Evolutionary conservation across 176 grass and related monocot species (phyloP).

Genomic region (Echinochloa phyllopogon): DNA sequence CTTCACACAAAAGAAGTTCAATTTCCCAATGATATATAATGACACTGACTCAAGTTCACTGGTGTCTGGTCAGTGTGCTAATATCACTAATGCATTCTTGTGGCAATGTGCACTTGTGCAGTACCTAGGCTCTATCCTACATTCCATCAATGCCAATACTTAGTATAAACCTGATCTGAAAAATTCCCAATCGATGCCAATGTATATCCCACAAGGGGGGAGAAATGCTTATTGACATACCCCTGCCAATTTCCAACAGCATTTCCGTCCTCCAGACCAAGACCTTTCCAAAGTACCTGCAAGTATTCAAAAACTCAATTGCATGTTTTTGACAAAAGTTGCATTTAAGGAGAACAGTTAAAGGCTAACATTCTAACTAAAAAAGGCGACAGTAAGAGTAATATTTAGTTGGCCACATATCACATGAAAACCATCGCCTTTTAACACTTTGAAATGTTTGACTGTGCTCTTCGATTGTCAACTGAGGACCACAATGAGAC

Average conservation of each 20-base stretch:
- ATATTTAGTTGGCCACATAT: neutral
- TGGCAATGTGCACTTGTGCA: neutral
- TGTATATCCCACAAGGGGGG: slow-evolving; percentile 9
- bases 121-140: neutral
- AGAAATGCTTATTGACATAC: slow-evolving; percentile 41
- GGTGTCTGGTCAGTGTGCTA: neutral
- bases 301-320: slow-evolving; percentile 29
- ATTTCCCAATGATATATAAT: neutral
- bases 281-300: slow-evolving; percentile 91
- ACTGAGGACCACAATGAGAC: neutral
- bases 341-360: neutral
- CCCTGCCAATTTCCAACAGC: slow-evolving; percentile 75
- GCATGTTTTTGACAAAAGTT: neutral
- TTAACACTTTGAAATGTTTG: neutral
- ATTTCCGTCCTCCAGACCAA: slow-evolving; percentile 75
- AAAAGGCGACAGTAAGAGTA: slow-evolving; percentile 23
- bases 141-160: neutral
- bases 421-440: neutral
- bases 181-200: neutral
- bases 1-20: neutral
- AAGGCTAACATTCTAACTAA: neutral
- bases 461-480: neutral
- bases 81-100: neutral
- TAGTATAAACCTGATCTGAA: neutral
- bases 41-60: neutral